Percentiles rank a stretch among this genome's conserved stretches.
Conservation (phyloP, 176 grass and related monocot species). For the Dactylis glomerata region DNA sequence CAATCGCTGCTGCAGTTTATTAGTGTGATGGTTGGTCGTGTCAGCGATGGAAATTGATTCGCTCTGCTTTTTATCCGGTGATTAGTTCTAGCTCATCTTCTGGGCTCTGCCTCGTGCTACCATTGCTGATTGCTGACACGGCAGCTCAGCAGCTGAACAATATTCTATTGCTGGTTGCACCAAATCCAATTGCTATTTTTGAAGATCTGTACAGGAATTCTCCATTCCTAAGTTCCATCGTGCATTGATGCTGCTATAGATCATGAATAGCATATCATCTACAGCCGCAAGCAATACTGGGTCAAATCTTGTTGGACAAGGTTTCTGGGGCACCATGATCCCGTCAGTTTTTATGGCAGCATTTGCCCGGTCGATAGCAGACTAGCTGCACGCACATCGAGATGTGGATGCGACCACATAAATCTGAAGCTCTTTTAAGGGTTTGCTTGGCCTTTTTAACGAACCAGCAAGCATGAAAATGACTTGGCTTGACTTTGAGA, state of each 20-base stretch:
- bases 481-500: conserved; percentile 8
- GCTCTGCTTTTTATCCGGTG: background rate
- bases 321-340: background rate
- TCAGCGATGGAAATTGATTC: background rate
- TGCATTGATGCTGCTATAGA: background rate
- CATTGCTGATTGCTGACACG: background rate
- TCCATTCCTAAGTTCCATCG: background rate
- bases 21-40: conserved; percentile 3
- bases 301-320: conserved; percentile 8
- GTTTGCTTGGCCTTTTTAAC: background rate
- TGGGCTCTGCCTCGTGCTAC: background rate
- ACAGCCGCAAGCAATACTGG: background rate
- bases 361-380: background rate
- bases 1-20: background rate
- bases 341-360: background rate
- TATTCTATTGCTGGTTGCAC: no score
- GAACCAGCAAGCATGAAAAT: background rate
- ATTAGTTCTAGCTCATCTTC: conserved; percentile 11
- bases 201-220: background rate
- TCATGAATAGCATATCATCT: background rate
- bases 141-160: background rate
- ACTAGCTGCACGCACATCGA: background rate
- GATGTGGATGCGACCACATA: background rate
- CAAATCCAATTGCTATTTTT: background rate
- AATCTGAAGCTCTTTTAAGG: background rate